These are phyloP conservation scores for Mycena amicta DNA, from an alignment of 768 basidiomycete genomes.

Conservation along the genomic window DNA sequence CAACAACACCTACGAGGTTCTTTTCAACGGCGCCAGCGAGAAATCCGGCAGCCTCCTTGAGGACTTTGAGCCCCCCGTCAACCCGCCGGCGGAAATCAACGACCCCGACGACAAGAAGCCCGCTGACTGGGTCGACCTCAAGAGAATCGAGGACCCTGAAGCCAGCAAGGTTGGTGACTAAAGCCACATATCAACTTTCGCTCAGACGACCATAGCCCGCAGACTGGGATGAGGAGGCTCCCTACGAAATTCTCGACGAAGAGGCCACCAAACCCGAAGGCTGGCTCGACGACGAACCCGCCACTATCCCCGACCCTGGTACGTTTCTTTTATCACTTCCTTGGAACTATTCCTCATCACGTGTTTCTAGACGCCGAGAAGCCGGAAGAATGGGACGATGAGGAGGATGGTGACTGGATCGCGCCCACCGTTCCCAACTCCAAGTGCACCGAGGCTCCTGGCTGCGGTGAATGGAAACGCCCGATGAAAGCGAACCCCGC, in stretches of 20 bases:
- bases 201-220: slow-evolving; percentile 60
- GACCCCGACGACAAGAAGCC: slow-evolving; percentile 93
- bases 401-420: slow-evolving; percentile 99
- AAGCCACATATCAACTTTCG: slow-evolving; percentile 1
- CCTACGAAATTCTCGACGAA: slow-evolving; percentile 86
- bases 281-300: slow-evolving; percentile 91
- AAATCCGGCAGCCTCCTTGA: slow-evolving; percentile 85
- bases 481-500: slow-evolving; percentile 88
- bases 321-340: slow-evolving; percentile 18
- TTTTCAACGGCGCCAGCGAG: slow-evolving; percentile 84
- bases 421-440: slow-evolving; percentile 89
- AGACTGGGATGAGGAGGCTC: slow-evolving; percentile 98
- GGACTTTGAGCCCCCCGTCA: slow-evolving; percentile 92
- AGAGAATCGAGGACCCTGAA: slow-evolving; percentile 82
- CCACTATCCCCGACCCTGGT: slow-evolving; percentile 86
- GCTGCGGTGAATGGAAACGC: slow-evolving; percentile 94
- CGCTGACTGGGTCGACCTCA: slow-evolving; percentile 86
- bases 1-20: slow-evolving; percentile 91
- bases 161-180: slow-evolving; percentile 68
- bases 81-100: slow-evolving; percentile 91
- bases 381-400: slow-evolving; percentile 99
- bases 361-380: slow-evolving; percentile 74
- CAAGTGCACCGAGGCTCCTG: slow-evolving; percentile 84
- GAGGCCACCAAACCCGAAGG: slow-evolving; percentile 90
- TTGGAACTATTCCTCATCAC: background rate